A percentile compares a stretch with the other conserved stretches of the same genome.
These are phyloP conservation scores for Chloromonas sp. DNA, from an alignment of 163 green algal genomes.

Conservation along the genomic window DNA sequence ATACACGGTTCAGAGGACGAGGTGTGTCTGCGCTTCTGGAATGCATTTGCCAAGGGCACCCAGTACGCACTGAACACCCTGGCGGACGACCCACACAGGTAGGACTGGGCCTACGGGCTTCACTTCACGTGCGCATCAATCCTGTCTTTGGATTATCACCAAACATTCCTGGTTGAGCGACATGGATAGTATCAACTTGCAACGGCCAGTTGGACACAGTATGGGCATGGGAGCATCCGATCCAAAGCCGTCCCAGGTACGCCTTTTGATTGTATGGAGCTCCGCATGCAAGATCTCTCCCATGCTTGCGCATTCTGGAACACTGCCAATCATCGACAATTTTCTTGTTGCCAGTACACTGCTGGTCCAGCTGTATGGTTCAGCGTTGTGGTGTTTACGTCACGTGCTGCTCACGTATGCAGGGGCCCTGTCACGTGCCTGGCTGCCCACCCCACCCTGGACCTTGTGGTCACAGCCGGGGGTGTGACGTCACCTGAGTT, in stretches of 20 bases:
- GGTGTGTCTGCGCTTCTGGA: slow-evolving; percentile 53
- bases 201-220: not conserved
- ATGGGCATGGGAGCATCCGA: not conserved
- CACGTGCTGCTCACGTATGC: not conserved
- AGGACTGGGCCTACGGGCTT: not conserved
- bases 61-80: slow-evolving; percentile 48
- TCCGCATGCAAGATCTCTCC: not conserved
- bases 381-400: too few species aligned
- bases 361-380: too few species aligned
- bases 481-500: slow-evolving; percentile 31
- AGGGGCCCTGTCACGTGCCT: slow-evolving; percentile 37
- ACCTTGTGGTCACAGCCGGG: slow-evolving; percentile 46
- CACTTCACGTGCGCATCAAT: not conserved
- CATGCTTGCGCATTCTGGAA: not conserved
- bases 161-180: too few species aligned
- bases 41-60: slow-evolving; percentile 11
- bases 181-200: not conserved
- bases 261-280: too few species aligned
- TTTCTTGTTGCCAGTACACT: too few species aligned
- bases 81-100: slow-evolving; percentile 58
- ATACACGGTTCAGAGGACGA: not conserved
- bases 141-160: too few species aligned
- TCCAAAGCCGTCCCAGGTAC: too few species aligned
- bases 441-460: slow-evolving; percentile 33
- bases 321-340: too few species aligned